Base-by-base conservation (phyloP, 306 rosid species). In the Fragaria ananassa region DNA sequence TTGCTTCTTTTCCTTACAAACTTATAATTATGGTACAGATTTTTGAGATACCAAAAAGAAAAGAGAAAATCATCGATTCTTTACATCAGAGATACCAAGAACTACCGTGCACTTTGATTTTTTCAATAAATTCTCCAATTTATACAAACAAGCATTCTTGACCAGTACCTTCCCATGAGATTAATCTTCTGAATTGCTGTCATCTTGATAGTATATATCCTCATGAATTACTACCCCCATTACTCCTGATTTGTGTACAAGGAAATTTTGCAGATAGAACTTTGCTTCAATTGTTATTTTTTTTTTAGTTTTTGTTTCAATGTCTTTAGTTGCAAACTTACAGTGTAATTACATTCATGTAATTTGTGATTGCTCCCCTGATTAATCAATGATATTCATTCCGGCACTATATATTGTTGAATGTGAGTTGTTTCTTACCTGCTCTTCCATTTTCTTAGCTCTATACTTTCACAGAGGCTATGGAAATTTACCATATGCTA, bases 51-150 rank as follows among this genome's bases (percentile, higher is more conserved):
- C 76, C 67, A 46, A 39, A 65, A 31, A 41, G 76, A 25, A 54
- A 18, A n/a, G 58, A 77, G 45, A 34, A 62, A 77, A 27, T 71
- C 74, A 78, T 79, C 70, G 72, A 81, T 73, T 71, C 88, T 78
- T 83, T 86, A 86, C 87, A 88, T 84, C 83, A 76, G 83, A 78
- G 81, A 74, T 63, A 60, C 87, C 34, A 17, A 78, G 75, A 72
- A 75, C 82, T 72, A 75, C 76, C 82, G 72, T 73, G 78, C 84
- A 61, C 71, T 80, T 66, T 53, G 79, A 88, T 39, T 74, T 78
- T 84, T 86, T 83, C 86, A 78, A 82, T 81, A 80, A 82, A 66
- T 2, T 53, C 75, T 44, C 66, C 56, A 42, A 11, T 11, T 41
- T 68, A 42, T 27, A 61, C 77, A 29, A 57, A 27, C 58, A 60